phyloP scores from a whole-genome alignment of 495 filamentous ascomycete genomes.

The Penicillium cataractarum region DNA sequence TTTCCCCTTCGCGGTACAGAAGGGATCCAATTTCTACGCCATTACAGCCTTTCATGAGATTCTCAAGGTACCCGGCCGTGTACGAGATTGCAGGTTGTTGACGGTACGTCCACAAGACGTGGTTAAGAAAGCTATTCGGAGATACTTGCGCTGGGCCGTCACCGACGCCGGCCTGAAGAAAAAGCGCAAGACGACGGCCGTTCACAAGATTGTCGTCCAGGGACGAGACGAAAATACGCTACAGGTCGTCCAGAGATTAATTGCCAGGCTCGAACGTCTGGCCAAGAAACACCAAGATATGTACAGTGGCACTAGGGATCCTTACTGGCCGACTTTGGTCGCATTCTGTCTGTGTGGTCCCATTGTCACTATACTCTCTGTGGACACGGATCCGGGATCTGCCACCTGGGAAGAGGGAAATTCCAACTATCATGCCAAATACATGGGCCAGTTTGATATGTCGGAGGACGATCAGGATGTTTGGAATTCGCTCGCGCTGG shows the following conservation, averaged over 20 bases:
- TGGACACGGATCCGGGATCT: constrained; percentile 35
- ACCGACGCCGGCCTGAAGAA: constrained; percentile 37
- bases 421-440: constrained; percentile 24
- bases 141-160: constrained; percentile 50
- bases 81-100: constrained; percentile 41
- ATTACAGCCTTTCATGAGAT: constrained; percentile 43
- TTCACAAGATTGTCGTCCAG: constrained; percentile 40
- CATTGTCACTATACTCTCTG: constrained; percentile 47
- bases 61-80: constrained; percentile 42
- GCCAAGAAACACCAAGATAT: constrained; percentile 28
- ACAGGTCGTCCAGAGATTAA: constrained; percentile 33
- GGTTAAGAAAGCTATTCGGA: constrained; percentile 38
- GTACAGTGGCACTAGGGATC: neutral
- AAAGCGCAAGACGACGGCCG: constrained; percentile 23
- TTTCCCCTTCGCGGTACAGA: constrained; percentile 51
- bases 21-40: constrained; percentile 41
- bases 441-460: constrained; percentile 46
- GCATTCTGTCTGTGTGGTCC: constrained; percentile 47
- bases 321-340: constrained; percentile 34
- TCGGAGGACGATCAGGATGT: constrained; percentile 45
- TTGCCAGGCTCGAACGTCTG: constrained; percentile 35
- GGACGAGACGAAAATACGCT: constrained; percentile 33
- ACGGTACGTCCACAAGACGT: constrained; percentile 29
- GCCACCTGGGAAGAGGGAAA: constrained; percentile 8
- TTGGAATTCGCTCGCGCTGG: constrained; percentile 52